Conservation (phyloP, 768 basidiomycete species). For the Leccinum truebloodii region DNA sequence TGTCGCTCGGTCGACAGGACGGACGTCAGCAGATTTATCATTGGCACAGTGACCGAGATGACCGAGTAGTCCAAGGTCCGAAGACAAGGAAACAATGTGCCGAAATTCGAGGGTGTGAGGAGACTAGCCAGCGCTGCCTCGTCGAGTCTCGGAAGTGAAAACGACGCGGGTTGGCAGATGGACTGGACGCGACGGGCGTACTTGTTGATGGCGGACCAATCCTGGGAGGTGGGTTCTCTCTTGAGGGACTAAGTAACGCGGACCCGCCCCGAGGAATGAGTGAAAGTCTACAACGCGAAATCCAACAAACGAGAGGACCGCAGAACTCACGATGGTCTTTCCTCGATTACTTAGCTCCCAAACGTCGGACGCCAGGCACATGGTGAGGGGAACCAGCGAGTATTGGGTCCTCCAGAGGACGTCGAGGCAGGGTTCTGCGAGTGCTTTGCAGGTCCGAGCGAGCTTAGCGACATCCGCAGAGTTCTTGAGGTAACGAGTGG, state of each 20-base stretch:
- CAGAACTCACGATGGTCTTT: conserved; percentile 25
- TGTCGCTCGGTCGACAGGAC: conserved; percentile 21
- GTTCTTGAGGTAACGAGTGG: conserved; percentile 21
- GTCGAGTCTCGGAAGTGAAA: conserved; percentile 25
- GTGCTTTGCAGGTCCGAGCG: conserved; percentile 30
- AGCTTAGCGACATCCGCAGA: conserved; percentile 26
- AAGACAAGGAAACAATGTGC: conserved; percentile 27
- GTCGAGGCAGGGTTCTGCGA: conserved; percentile 32
- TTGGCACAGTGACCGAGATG: conserved; percentile 24
- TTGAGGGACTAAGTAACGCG: conserved; percentile 19
- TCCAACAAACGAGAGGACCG: not conserved
- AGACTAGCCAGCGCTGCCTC: conserved; percentile 24
- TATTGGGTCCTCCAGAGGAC: conserved; percentile 33
- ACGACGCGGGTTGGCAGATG: conserved; percentile 27
- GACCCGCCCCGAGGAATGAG: not conserved
- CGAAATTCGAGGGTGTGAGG: conserved; percentile 23
- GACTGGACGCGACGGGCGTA: conserved; percentile 27
- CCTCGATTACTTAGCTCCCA: conserved; percentile 24
- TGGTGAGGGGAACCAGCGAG: conserved; percentile 29
- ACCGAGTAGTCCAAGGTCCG: conserved; percentile 28
- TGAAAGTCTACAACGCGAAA: not conserved
- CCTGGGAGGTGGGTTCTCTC: conserved; percentile 17
- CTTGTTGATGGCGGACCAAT: conserved; percentile 25
- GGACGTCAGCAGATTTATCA: conserved; percentile 19
- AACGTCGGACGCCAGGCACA: conserved; percentile 28